Percentiles rank a stretch among this genome's conserved stretches.
Evolutionary conservation across 2,329 filamentous ascomycete genomes (phyloP).

Genomic region (Rhinocladiella similis): DNA sequence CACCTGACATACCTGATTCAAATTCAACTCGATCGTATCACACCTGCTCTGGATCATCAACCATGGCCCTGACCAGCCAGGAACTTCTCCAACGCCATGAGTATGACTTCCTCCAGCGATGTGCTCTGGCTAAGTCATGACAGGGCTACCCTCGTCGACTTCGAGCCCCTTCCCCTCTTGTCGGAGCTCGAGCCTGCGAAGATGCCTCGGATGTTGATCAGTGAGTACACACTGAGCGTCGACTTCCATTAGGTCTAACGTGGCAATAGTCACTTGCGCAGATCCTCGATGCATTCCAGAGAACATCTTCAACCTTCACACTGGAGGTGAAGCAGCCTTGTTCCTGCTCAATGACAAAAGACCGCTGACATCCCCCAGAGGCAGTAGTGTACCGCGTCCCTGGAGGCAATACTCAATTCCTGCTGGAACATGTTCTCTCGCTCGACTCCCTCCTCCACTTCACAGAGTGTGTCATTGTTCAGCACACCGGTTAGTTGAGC

Average conservation of each 20-base stretch:
- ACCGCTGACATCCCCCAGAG: slow-evolving; percentile 5
- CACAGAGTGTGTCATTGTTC: slow-evolving; percentile 12
- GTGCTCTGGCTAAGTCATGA: background rate
- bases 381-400: slow-evolving; percentile 10
- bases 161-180: slow-evolving; percentile 10
- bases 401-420: slow-evolving; percentile 16
- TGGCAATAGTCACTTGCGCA: slow-evolving; percentile 12
- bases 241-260: background rate
- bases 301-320: slow-evolving; percentile 14
- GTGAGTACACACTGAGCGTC: background rate
- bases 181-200: slow-evolving; percentile 3
- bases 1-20: too few relatives aligned
- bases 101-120: background rate
- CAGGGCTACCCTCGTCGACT: slow-evolving; percentile 4
- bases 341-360: background rate
- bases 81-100: slow-evolving; percentile 13
- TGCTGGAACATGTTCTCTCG: slow-evolving; percentile 7
- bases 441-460: slow-evolving; percentile 14
- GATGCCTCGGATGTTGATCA: slow-evolving; percentile 10
- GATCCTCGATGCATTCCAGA: slow-evolving; percentile 19
- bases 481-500: slow-evolving; percentile 9
- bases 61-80: slow-evolving; percentile 7
- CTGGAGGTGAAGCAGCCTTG: background rate
- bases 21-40: too few relatives aligned
- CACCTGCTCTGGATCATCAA: too few relatives aligned